A percentile compares a stretch with the other conserved stretches of the same genome.
Evolutionary conservation across 2,329 filamentous ascomycete species (phyloP).

Genomic region (Ophiocordyceps camponoti-rufipedis): DNA sequence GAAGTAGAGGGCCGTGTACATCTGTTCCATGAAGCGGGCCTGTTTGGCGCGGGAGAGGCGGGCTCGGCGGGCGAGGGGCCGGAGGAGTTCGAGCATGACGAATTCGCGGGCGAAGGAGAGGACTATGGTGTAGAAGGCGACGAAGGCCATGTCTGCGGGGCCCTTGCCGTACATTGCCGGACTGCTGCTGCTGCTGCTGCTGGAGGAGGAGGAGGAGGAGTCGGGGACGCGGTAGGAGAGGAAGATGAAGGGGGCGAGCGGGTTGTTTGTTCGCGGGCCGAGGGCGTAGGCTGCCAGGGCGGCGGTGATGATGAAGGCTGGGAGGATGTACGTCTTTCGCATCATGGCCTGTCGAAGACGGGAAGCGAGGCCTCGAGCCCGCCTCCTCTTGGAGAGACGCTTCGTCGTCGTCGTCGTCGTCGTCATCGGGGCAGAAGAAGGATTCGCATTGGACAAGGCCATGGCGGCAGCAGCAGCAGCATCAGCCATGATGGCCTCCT

Average conservation of each 20-base stretch:
- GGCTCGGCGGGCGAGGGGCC: constrained; percentile 51
- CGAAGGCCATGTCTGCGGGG: constrained; percentile 69
- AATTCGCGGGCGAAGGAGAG: constrained; percentile 90
- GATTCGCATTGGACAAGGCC: neutral
- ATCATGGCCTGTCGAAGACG: constrained; percentile 34
- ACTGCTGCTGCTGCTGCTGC: constrained; percentile 14
- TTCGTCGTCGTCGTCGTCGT: constrained; percentile 11
- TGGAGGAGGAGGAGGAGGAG: constrained; percentile 14
- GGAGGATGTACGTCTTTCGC: constrained; percentile 45
- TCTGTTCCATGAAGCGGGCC: constrained; percentile 86
- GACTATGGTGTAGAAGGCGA: constrained; percentile 75
- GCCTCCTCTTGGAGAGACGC: constrained; percentile 33
- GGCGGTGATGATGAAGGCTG: constrained; percentile 46
- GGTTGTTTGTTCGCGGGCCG: constrained; percentile 60
- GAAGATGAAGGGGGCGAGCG: constrained; percentile 67
- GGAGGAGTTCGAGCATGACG: constrained; percentile 78
- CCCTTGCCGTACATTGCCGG: constrained; percentile 80
- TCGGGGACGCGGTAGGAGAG: constrained; percentile 62
- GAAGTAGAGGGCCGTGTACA: constrained; percentile 89
- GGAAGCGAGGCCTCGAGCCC: constrained; percentile 28
- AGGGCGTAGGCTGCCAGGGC: constrained; percentile 52
- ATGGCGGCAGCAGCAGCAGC: too few relatives aligned
- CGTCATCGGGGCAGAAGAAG: constrained; percentile 11
- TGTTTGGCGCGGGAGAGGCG: constrained; percentile 68
- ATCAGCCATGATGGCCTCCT: too few relatives aligned